Evolutionary conservation across 768 basidiomycete species (phyloP).

Genomic region (Polyporus arcularius): DNA sequence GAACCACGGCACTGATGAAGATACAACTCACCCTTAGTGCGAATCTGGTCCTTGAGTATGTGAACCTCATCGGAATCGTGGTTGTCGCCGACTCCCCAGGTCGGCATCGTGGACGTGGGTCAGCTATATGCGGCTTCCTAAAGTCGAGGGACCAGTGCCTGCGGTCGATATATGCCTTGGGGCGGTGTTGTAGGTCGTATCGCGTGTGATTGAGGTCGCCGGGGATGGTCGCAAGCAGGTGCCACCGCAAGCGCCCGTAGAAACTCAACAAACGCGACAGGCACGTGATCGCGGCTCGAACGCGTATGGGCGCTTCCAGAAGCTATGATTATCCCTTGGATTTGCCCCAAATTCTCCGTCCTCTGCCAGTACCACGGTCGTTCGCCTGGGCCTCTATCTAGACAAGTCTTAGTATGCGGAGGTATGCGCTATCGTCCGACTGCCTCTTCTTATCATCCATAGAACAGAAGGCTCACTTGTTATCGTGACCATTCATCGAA

Average conservation of each 20-base stretch:
- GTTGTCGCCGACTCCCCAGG: slow-evolving; percentile 40
- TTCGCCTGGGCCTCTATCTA: no score
- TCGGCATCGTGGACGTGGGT: slow-evolving; percentile 34
- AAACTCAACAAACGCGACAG: slow-evolving; percentile 17
- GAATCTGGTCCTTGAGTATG: slow-evolving; percentile 37
- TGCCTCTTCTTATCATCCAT: no score
- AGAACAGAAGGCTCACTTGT: no score
- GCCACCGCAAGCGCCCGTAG: slow-evolving; percentile 7
- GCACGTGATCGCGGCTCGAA: slow-evolving; percentile 16
- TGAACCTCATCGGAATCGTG: slow-evolving; percentile 41
- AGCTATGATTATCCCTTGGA: background rate
- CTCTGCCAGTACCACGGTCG: no score
- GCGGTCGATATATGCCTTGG: background rate
- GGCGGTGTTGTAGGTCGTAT: background rate
- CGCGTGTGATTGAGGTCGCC: slow-evolving; percentile 1
- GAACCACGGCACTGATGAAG: background rate
- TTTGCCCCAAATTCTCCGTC: background rate
- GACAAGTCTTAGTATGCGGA: no score
- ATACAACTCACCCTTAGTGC: slow-evolving; percentile 35
- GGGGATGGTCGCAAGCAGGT: slow-evolving; percentile 6
- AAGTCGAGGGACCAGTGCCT: no score
- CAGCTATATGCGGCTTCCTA: no score
- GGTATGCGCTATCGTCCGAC: no score
- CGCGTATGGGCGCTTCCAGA: background rate
- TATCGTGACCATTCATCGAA: no score